Base-by-base conservation (phyloP, 164 flowering plant genomes). In the Cinnamomum chago region DNA sequence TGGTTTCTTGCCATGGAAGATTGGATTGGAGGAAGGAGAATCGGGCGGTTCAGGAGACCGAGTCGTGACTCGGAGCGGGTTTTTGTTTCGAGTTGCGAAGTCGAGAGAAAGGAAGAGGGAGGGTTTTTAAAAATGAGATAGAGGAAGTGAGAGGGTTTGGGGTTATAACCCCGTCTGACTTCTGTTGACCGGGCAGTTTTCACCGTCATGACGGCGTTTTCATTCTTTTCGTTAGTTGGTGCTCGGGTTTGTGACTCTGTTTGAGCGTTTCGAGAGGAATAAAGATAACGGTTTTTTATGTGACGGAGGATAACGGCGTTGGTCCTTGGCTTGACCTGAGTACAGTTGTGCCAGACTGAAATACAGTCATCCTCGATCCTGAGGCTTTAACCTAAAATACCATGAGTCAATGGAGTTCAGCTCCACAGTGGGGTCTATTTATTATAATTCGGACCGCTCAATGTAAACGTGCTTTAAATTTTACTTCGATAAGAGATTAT, bases 371-470 rank as follows among this genome's bases (percentile, higher is more conserved):
- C 33, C 5, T 30, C 33, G 5, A 30, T 30, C 5, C 33, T 30
- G 2, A 27, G 28, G 28, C 28, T 27, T 27, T 27, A 27, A 27
- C 28, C 28, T 27, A 27, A 27, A 27, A 27, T 2, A 27, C 0
- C 28, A 2, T 27, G 3, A 27, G 28, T 27, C 28, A 27, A 2
- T 2, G 28, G 3, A 27, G 33, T 30, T 4, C 5, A 0, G 33
- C 5, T 30, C 0, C 0, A 30, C 0, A 30, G 5, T 30, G 33
- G 33, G 2, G 5, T 0, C 30, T 5, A 30, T 30, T 30, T 30
- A 3, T 30, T 30, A 30, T 3, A 30, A 30, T 30, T 4, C 0
- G 0, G 0, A 30, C 0, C 0, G 0, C 0, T 30, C 0, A 0
- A 4, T 4, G 28, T 4, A 30, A 30, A 30, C 3, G 2, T 30